These are phyloP conservation scores for Suhomyces sp. DNA, from an alignment of 805 yeast species.

Conservation along the genomic window DNA sequence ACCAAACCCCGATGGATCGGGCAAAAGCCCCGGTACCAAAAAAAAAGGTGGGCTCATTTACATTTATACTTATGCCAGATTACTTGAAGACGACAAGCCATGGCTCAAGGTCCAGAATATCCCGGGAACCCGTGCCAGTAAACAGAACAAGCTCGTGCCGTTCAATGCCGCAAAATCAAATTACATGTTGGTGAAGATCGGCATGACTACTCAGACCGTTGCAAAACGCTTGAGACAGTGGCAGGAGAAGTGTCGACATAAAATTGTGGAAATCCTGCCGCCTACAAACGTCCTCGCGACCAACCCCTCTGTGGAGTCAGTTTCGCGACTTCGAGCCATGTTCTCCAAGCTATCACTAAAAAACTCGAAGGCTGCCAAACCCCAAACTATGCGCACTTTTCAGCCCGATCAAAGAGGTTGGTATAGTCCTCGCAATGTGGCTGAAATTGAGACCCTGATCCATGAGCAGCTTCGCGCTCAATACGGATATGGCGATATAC, in stretches of 20 bases:
- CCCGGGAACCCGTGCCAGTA: conserved; percentile 13
- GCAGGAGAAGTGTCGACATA: conserved; percentile 51
- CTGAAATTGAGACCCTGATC: conserved; percentile 39
- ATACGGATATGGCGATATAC: conserved; percentile 49
- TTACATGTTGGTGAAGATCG: conserved; percentile 49
- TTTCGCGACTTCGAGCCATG: neutral
- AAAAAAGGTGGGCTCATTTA: conserved; percentile 44
- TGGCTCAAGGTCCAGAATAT: conserved; percentile 40
- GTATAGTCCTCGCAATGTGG: conserved; percentile 25
- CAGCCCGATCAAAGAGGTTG: conserved; percentile 32
- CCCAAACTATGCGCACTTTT: neutral
- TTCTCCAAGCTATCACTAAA: neutral
- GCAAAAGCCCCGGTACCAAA: neutral
- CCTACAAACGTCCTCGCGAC: neutral
- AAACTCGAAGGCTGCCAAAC: neutral
- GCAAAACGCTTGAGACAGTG: conserved; percentile 46
- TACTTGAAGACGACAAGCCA: conserved; percentile 29
- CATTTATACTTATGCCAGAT: conserved; percentile 45
- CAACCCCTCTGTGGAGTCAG: neutral
- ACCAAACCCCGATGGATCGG: neutral
- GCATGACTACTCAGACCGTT: conserved; percentile 51
- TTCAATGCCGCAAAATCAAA: conserved; percentile 36
- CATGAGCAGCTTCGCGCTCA: conserved; percentile 35
- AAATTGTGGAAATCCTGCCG: conserved; percentile 30
- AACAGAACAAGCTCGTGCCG: conserved; percentile 24